phyloP scores from a whole-genome alignment of 1,284 basidiomycete genomes.

The Veloporphyrellus conicus region DNA sequence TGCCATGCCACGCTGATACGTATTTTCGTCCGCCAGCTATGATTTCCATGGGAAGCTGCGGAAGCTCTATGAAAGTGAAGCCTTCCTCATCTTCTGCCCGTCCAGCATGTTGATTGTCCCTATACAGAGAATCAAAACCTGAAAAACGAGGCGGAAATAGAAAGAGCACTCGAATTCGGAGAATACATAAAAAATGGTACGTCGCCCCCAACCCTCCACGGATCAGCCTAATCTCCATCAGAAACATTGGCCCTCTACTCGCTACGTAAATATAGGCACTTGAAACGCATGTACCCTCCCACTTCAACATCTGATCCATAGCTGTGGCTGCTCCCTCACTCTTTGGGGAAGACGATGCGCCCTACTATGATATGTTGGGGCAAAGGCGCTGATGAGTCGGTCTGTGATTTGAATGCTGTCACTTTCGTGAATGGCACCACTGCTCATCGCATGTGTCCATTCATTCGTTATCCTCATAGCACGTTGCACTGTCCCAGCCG shows the following conservation, averaged over 20 bases:
- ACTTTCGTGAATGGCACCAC: too few species aligned
- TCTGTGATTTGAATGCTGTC: neutral
- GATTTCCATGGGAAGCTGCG: conserved; percentile 70
- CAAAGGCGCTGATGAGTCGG: neutral
- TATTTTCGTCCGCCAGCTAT: conserved; percentile 50
- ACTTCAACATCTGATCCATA: conserved; percentile 12
- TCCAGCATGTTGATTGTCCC: neutral
- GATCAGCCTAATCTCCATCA: conserved; percentile 31
- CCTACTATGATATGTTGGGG: neutral
- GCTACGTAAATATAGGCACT: conserved; percentile 80
- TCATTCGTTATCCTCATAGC: neutral
- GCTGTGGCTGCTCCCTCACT: neutral
- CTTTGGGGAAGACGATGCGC: neutral
- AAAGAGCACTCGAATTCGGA: conserved; percentile 72
- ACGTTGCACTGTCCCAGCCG: neutral
- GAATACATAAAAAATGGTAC: conserved; percentile 88
- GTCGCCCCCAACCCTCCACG: conserved; percentile 19
- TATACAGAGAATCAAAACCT: conserved; percentile 66
- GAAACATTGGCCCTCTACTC: conserved; percentile 85
- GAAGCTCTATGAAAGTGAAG: conserved; percentile 64
- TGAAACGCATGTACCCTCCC: conserved; percentile 68
- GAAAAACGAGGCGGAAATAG: conserved; percentile 68
- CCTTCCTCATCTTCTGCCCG: neutral
- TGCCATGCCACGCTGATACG: conserved; percentile 11
- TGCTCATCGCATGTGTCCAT: neutral